Evolutionary conservation across 345 rosid genomes (phyloP).

Genomic region (Rubroshorea leprosula): DNA sequence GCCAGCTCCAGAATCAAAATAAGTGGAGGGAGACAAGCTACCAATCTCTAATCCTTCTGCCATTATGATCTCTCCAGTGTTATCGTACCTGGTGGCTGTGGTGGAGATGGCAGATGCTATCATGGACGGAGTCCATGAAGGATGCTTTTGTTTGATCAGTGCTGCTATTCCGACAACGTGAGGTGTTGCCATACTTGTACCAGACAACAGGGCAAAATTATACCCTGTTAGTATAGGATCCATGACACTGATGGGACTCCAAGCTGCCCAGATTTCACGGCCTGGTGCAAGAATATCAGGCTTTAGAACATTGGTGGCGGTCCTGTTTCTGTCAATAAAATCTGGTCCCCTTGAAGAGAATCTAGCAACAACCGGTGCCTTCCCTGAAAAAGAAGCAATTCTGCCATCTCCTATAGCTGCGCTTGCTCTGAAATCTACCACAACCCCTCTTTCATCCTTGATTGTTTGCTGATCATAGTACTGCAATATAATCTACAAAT

Average conservation of each 20-base stretch:
- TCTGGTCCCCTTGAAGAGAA: constrained; percentile 85
- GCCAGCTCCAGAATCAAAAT: constrained; percentile 74
- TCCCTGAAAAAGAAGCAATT: constrained; percentile 37
- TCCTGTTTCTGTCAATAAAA: constrained; percentile 37
- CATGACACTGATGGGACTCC: constrained; percentile 71
- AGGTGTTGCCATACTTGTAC: constrained; percentile 92
- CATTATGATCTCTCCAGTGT: constrained; percentile 43
- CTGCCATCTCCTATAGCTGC: constrained; percentile 69
- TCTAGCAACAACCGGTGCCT: constrained; percentile 60
- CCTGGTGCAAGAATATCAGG: constrained; percentile 90
- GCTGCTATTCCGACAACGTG: constrained; percentile 71
- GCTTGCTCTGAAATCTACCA: constrained; percentile 34
- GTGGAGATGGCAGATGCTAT: constrained; percentile 76
- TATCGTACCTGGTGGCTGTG: constrained; percentile 51
- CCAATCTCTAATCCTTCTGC: constrained; percentile 39
- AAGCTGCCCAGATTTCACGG: constrained; percentile 89
- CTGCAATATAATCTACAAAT: constrained; percentile 37
- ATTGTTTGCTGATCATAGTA: constrained; percentile 56
- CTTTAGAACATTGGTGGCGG: constrained; percentile 59
- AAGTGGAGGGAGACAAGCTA: constrained; percentile 37
- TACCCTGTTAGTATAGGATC: constrained; percentile 56
- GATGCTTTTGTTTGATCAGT: constrained; percentile 57
- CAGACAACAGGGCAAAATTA: constrained; percentile 66
- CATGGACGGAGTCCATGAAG: constrained; percentile 80
- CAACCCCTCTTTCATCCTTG: constrained; percentile 36